Conservation (phyloP, 305 asterid species). For the Solanum hybrid region DNA sequence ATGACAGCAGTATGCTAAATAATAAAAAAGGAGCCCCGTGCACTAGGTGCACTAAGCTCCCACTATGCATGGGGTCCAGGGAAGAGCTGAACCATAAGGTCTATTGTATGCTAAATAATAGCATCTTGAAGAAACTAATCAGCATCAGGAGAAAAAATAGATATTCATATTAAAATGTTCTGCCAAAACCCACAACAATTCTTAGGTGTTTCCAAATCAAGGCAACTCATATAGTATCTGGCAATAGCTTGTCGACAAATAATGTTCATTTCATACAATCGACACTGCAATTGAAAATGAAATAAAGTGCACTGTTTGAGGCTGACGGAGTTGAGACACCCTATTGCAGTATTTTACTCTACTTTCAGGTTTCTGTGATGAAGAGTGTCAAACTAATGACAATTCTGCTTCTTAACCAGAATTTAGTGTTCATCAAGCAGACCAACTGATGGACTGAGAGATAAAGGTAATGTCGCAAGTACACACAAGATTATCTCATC, state of each 20-base stretch:
- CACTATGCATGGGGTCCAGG: not conserved
- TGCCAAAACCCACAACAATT: not conserved
- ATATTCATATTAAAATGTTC: not conserved
- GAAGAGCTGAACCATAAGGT: not conserved
- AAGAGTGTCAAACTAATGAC: not conserved
- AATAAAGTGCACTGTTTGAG: not conserved
- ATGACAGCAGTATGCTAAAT: not conserved
- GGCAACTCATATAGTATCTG: not conserved
- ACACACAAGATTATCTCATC: not conserved
- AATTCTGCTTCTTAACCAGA: not conserved
- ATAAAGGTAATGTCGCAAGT: not conserved
- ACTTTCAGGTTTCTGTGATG: not conserved
- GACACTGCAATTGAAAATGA: not conserved
- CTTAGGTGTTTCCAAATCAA: not conserved
- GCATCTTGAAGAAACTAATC: not conserved
- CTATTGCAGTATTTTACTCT: not conserved
- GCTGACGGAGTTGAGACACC: not conserved
- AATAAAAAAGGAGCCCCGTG: not conserved
- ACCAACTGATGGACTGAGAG: not conserved
- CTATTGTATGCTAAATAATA: not conserved
- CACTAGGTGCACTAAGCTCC: not conserved
- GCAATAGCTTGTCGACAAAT: not conserved
- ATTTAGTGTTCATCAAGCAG: not conserved
- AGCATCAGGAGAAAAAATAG: not conserved
- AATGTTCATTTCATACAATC: not conserved